These are phyloP conservation scores for Phytophthora nicotianae DNA, from an alignment of 352 stramenopile genomes.

Conservation along the genomic window DNA sequence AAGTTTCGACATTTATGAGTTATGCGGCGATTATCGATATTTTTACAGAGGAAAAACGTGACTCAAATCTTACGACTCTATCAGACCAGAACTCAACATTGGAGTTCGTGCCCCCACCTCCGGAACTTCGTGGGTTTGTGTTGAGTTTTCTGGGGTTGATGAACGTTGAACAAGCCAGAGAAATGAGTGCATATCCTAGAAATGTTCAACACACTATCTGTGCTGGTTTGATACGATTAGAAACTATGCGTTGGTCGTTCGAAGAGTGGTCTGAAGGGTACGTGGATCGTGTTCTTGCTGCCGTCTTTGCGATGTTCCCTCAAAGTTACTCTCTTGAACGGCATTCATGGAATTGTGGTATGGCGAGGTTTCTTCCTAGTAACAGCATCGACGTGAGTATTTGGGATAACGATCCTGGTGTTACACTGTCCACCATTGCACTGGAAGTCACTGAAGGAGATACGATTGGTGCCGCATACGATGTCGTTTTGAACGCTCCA, in stretches of 20 bases:
- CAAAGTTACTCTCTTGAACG: slow-evolving; percentile 40
- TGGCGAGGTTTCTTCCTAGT: slow-evolving; percentile 43
- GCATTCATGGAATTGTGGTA: slow-evolving; percentile 75
- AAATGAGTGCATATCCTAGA: slow-evolving; percentile 43
- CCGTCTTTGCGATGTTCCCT: slow-evolving; percentile 59
- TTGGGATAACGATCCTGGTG: slow-evolving; percentile 80
- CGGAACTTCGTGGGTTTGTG: slow-evolving; percentile 61
- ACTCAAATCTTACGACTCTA: slow-evolving; percentile 23
- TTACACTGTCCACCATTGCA: slow-evolving; percentile 54
- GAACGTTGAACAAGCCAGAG: slow-evolving; percentile 56
- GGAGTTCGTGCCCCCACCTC: slow-evolving; percentile 40
- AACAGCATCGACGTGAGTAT: slow-evolving; percentile 62
- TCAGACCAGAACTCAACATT: slow-evolving; percentile 4
- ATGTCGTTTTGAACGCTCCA: slow-evolving; percentile 71
- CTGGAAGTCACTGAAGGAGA: slow-evolving; percentile 47
- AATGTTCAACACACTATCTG: slow-evolving; percentile 57
- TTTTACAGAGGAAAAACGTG: slow-evolving; percentile 30
- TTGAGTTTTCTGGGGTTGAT: slow-evolving; percentile 69
- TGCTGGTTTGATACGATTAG: slow-evolving; percentile 54
- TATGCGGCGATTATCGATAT: slow-evolving; percentile 34
- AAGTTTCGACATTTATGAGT: slow-evolving; percentile 13
- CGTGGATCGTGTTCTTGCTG: slow-evolving; percentile 49
- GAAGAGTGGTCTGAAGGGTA: slow-evolving; percentile 60
- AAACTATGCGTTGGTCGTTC: slow-evolving; percentile 65
- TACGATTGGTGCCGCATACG: slow-evolving; percentile 34